A percentile compares a stretch with the other conserved stretches of the same genome.
phyloP scores from a whole-genome alignment of 305 asterid species.

The Coffea humblotiana region DNA sequence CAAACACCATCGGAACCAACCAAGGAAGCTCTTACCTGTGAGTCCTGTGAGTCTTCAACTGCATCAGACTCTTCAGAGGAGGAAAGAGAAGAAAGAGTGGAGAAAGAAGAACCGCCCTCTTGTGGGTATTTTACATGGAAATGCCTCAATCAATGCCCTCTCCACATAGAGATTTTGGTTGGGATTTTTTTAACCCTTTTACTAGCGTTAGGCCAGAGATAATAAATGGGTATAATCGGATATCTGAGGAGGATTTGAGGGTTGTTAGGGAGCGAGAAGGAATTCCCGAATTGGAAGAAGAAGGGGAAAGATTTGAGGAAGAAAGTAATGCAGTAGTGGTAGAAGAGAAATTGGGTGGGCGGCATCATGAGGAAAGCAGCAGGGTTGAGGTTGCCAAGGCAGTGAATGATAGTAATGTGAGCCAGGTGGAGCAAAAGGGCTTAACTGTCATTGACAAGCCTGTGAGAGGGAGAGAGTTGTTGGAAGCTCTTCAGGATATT shows the following conservation, averaged over 20 bases:
- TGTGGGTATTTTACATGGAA: conserved; percentile 74
- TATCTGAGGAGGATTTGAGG: conserved; percentile 81
- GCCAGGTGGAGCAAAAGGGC: conserved; percentile 46
- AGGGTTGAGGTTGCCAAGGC: conserved; percentile 38
- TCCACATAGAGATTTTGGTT: conserved; percentile 73
- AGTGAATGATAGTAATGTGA: conserved; percentile 28
- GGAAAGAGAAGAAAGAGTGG: conserved; percentile 35
- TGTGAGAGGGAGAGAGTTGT: conserved; percentile 74
- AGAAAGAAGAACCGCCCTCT: conserved; percentile 26
- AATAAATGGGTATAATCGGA: conserved; percentile 47
- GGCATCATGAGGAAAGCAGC: conserved; percentile 23
- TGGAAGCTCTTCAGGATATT: conserved; percentile 80
- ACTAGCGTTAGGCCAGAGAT: conserved; percentile 53
- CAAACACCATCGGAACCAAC: conserved; percentile 62
- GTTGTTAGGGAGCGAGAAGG: conserved; percentile 91
- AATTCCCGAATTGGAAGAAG: conserved; percentile 86
- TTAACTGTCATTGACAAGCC: conserved; percentile 62
- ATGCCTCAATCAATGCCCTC: conserved; percentile 52
- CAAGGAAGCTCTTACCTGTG: conserved; percentile 49
- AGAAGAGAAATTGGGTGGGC: conserved; percentile 29
- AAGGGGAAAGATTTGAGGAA: conserved; percentile 38
- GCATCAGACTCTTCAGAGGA: conserved; percentile 45
- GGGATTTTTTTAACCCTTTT: conserved; percentile 96
- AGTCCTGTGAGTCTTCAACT: conserved; percentile 42
- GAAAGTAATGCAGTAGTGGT: conserved; percentile 31